phyloP scores from a whole-genome alignment of 2,329 filamentous ascomycete genomes.

The Xylogone sp. region DNA sequence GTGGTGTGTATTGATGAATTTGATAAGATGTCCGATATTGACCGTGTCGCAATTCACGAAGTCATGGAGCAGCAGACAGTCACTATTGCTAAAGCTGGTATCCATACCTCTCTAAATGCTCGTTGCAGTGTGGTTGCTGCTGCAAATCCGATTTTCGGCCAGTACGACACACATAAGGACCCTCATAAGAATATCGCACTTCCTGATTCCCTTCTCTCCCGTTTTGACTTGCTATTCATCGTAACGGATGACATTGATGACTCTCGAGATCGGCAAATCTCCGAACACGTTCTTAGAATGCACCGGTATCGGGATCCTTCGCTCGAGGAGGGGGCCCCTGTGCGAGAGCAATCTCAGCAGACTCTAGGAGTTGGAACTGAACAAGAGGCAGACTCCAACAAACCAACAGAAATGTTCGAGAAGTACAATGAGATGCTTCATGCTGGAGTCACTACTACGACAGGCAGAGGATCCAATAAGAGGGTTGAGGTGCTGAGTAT shows the following conservation, averaged over 20 bases:
- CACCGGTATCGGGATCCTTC: conserved; percentile 91
- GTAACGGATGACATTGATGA: conserved; percentile 99
- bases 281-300: conserved; percentile 96
- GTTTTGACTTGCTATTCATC: conserved; percentile 97
- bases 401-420: conserved; percentile 85
- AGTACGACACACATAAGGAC: conserved; percentile 98
- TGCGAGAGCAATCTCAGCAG: conserved; percentile 82
- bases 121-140: conserved; percentile 95
- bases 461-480: conserved; percentile 69
- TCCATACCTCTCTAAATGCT: conserved; percentile 95
- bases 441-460: conserved; percentile 76
- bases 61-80: conserved; percentile 99
- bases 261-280: conserved; percentile 82
- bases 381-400: conserved; percentile 66
- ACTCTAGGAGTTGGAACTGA: conserved; percentile 84
- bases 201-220: conserved; percentile 91
- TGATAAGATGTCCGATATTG: conserved; percentile 99
- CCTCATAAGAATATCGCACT: conserved; percentile 98
- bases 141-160: conserved; percentile 95
- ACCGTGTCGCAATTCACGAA: conserved; percentile 98
- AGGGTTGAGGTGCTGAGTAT: conserved; percentile 89
- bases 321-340: conserved; percentile 89
- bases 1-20: conserved; percentile 99
- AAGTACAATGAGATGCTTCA: conserved; percentile 97
- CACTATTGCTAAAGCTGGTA: conserved; percentile 97